Evolutionary conservation across 2,329 filamentous ascomycete species (phyloP), one percentile per base, ranked within the genome.

Genomic region (Sporothrix pallida): DNA sequence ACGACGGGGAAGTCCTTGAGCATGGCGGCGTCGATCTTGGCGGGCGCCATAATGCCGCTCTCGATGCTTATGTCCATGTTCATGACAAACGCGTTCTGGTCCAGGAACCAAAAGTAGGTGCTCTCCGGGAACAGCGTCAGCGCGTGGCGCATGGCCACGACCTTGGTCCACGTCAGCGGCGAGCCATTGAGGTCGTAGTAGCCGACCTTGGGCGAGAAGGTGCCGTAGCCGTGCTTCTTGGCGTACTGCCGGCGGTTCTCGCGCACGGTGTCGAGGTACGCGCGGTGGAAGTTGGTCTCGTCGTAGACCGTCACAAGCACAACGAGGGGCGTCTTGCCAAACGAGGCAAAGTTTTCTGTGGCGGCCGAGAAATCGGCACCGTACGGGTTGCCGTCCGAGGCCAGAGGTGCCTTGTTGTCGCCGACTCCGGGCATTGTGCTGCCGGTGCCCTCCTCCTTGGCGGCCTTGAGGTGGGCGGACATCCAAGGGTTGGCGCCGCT

Each of bases 261-360:
- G 80, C 90, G 91, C 76, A 99, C 89, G 78, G 89, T 89, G 74
- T 91, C 86, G 72, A 92, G 85, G 82, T 95, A 97, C 58, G 85
- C 86, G 48, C 88, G 84, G 79, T 89, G 90, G 78, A 91, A 89
- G 54, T 83, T 85, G 70, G 86, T 84, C 74, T 90, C 87, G 80
- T 98, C 93, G 72, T 98, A 83, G 9, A 95, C 89, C 1, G 96
- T 98, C 75, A 99, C 93, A 70, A 99, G 85, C 46, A 98, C 94
- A 23, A 89, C 89, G 2, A n/a, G 8, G 0, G 87, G 84, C 42
- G 89, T 88, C 44, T 85, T 85, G 54, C 89, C 89, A n/a, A 84
- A 84, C 0, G 87, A 85, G 56, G 82, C 78, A 26, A 80, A 78
- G 72, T 74, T 73, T 75, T 74, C 74, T 46, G 70, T 70, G 15